These are phyloP conservation scores for Chaetomium globosum DNA, from an alignment of 2,329 filamentous ascomycete species.

Conservation along the genomic window DNA sequence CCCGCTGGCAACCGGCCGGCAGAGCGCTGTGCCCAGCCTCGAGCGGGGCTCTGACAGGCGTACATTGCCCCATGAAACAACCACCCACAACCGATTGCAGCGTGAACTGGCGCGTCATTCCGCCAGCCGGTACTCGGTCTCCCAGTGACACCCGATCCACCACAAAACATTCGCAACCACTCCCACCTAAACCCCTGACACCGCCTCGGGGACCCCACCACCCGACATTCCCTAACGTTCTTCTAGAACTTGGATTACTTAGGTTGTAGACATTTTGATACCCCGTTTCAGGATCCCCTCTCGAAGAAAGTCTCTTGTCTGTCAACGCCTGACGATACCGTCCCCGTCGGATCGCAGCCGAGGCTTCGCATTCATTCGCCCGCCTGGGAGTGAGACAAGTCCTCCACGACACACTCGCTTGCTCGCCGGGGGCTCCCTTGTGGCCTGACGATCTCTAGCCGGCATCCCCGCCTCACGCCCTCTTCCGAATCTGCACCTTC, in stretches of 20 bases:
- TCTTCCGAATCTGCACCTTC: slow-evolving; percentile 16
- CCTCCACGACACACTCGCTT: slow-evolving; percentile 2
- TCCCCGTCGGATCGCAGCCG: slow-evolving; percentile 14
- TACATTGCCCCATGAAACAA: slow-evolving; percentile 31
- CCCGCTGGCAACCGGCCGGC: slow-evolving; percentile 28
- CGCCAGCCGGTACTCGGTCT: slow-evolving; percentile 20
- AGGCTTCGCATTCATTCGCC: background rate
- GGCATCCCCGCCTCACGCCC: background rate
- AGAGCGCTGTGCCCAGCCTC: slow-evolving; percentile 17
- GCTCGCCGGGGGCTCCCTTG: background rate
- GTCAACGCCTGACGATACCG: slow-evolving; percentile 10
- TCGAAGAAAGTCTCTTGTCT: slow-evolving; percentile 7
- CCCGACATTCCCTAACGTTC: slow-evolving; percentile 5
- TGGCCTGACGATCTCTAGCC: slow-evolving; percentile 9
- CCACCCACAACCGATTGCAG: slow-evolving; percentile 26
- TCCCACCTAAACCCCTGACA: slow-evolving; percentile 26
- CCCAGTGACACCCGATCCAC: slow-evolving; percentile 27
- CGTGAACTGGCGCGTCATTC: slow-evolving; percentile 34
- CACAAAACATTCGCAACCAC: slow-evolving; percentile 27
- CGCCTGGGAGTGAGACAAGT: background rate
- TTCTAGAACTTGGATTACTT: slow-evolving; percentile 8
- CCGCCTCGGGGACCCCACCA: slow-evolving; percentile 22
- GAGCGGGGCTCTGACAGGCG: slow-evolving; percentile 20
- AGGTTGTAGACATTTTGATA: slow-evolving; percentile 9
- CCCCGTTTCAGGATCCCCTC: slow-evolving; percentile 17